A percentile compares a stretch with the other conserved stretches of the same genome.
phyloP scores from a whole-genome alignment of 352 stramenopile genomes.

The Globisporangium paroecandrum region DNA sequence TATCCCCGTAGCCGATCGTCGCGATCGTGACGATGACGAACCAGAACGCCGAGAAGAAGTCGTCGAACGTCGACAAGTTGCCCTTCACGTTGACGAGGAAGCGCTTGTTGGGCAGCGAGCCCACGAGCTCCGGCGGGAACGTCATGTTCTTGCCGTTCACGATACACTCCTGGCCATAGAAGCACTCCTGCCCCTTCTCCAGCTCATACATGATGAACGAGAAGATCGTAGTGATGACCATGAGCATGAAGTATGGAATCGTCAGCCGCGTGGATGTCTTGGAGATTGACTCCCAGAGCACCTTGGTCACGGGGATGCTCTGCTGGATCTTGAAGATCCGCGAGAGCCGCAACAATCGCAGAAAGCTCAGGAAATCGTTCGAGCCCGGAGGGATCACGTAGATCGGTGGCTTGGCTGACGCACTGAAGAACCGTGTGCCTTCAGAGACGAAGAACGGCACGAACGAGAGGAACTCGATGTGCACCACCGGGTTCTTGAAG shows the following conservation, averaged over 20 bases:
- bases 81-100: slow-evolving; percentile 72
- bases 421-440: slow-evolving; percentile 25
- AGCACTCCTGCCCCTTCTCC: slow-evolving; percentile 75
- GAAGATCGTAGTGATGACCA: slow-evolving; percentile 67
- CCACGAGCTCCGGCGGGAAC: slow-evolving; percentile 42
- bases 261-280: slow-evolving; percentile 72
- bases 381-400: slow-evolving; percentile 70
- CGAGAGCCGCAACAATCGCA: slow-evolving; percentile 55
- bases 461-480: slow-evolving; percentile 66
- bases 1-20: slow-evolving; percentile 74
- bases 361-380: slow-evolving; percentile 54
- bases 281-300: slow-evolving; percentile 77
- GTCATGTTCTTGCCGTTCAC: slow-evolving; percentile 59
- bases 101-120: slow-evolving; percentile 56
- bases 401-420: slow-evolving; percentile 31
- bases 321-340: slow-evolving; percentile 81
- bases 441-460: slow-evolving; percentile 68
- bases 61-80: slow-evolving; percentile 65
- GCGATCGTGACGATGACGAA: slow-evolving; percentile 81
- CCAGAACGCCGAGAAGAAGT: slow-evolving; percentile 84
- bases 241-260: slow-evolving; percentile 81
- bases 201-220: slow-evolving; percentile 81
- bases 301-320: slow-evolving; percentile 73
- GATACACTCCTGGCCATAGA: slow-evolving; percentile 64
- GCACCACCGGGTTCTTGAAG: slow-evolving; percentile 67